Percentiles rank a stretch among this genome's conserved stretches.
Conservation (phyloP, 2,329 filamentous ascomycete species). For the Calonectria naviculata region DNA sequence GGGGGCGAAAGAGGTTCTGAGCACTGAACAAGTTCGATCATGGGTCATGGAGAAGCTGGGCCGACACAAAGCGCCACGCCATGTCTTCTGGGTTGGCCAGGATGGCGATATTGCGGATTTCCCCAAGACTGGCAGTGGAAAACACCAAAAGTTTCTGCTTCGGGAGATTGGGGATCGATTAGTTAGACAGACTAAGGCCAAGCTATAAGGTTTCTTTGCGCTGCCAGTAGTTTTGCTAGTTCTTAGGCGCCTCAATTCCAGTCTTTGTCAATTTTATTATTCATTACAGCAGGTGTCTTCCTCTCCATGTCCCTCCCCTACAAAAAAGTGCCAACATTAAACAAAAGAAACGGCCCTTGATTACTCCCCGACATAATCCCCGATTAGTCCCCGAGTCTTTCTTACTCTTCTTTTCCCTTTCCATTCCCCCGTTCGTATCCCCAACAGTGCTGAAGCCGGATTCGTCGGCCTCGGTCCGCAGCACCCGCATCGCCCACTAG, state of each 20-base stretch:
- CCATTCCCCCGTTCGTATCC: too few relatives aligned
- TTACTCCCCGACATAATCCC: too few relatives aligned
- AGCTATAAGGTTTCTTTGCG: background rate
- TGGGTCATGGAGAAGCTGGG: slow-evolving; percentile 68
- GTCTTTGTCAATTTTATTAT: too few relatives aligned
- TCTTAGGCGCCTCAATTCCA: too few relatives aligned
- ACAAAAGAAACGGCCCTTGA: too few relatives aligned
- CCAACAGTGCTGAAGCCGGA: background rate
- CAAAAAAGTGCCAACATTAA: too few relatives aligned
- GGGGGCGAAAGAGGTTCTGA: slow-evolving; percentile 42
- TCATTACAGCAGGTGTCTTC: too few relatives aligned
- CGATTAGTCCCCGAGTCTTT: background rate
- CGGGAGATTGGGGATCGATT: slow-evolving; percentile 8
- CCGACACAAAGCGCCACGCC: slow-evolving; percentile 71
- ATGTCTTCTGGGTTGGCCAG: slow-evolving; percentile 76
- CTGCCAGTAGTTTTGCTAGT: background rate
- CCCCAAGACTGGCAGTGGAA: slow-evolving; percentile 72
- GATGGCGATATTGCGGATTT: slow-evolving; percentile 61
- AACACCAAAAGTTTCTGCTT: slow-evolving; percentile 44
- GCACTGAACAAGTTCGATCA: slow-evolving; percentile 60
- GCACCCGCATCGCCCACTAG: background rate
- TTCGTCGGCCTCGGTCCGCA: background rate
- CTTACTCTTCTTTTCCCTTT: background rate
- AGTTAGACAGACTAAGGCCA: slow-evolving; percentile 2
- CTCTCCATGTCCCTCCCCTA: too few relatives aligned